Base-by-base conservation (phyloP, 1,139 yeast species). In the Protomyces inundatus region DNA sequence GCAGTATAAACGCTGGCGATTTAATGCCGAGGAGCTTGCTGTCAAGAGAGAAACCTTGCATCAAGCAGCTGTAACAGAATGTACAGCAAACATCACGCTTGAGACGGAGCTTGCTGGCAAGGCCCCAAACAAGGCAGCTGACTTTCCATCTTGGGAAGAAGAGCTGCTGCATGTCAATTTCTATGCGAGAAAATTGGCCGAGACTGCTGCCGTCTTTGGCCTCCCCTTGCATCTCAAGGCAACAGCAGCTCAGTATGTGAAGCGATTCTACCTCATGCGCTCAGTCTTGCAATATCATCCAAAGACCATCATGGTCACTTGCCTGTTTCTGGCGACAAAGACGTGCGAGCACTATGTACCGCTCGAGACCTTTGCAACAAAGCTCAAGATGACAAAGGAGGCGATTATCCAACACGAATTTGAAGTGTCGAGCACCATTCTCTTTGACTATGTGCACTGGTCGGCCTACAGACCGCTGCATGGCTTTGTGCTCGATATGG, bases 401-500 rank as follows among this genome's bases (percentile, higher is more conserved):
- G 56, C 46, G 14, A 85, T 93, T 36, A 76, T 91, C 63, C 86
- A 86, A 67, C 79, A 89, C 65, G 98, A 93, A 74, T 93, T 90
- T 71, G 80, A 80, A 57, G 81, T 93, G 1, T 77, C 91, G 62
- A 90, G 84, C 74, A 82, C 90, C 16, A 77, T 93, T 69, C 80
- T 84, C 67, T 93, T 93, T 75, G 87, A 96, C 0, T 77, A 93
- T 61, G 74, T 87, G 69, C 95, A 88, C 3, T 97, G 91, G 73
- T 97, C 90, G 74, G 95, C 97, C 1, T 86, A 84, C 74, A 80
- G 88, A 67, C 90, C 98, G 0, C 76, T 93, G 34, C 95, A 91
- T 73, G 98, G 98, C 35, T 90, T 93, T 72, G 91, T 87, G 74
- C 81, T 93, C 54, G 98, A 93, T 74, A 80, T 89, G 74, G 98